Conservation (phyloP, 2,329 filamentous ascomycete species). For the Aspergillus floridensis region DNA sequence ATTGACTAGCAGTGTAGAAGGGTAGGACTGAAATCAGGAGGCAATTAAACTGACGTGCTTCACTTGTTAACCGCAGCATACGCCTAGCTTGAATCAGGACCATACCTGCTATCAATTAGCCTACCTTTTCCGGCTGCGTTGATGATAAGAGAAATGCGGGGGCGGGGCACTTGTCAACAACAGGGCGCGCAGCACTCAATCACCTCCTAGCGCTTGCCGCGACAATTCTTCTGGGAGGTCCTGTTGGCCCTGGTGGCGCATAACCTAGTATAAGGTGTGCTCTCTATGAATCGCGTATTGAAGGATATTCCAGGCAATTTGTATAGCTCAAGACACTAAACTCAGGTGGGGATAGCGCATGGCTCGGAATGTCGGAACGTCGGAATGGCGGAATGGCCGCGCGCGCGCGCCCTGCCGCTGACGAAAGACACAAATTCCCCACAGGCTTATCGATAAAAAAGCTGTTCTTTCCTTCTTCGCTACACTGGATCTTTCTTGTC, state of each 20-base stretch:
- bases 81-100: neutral
- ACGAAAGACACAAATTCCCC: neutral
- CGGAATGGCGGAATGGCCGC: neutral
- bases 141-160: neutral
- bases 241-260: no score
- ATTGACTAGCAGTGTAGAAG: no score
- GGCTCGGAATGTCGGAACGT: neutral
- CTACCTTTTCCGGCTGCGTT: neutral
- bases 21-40: no score
- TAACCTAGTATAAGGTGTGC: no score
- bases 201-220: no score
- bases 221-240: no score
- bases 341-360: no score
- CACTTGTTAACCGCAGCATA: no score
- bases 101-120: neutral
- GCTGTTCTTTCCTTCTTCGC: neutral
- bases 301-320: neutral
- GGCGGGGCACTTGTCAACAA: neutral
- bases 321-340: no score
- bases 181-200: neutral
- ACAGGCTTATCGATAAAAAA: neutral
- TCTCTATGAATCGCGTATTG: no score
- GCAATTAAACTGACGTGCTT: no score
- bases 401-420: neutral
- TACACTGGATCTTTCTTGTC: neutral